A percentile compares a stretch with the other conserved stretches of the same genome.
phyloP scores from a whole-genome alignment of 2,329 filamentous ascomycete genomes.

The Endocalyx cinctus region DNA sequence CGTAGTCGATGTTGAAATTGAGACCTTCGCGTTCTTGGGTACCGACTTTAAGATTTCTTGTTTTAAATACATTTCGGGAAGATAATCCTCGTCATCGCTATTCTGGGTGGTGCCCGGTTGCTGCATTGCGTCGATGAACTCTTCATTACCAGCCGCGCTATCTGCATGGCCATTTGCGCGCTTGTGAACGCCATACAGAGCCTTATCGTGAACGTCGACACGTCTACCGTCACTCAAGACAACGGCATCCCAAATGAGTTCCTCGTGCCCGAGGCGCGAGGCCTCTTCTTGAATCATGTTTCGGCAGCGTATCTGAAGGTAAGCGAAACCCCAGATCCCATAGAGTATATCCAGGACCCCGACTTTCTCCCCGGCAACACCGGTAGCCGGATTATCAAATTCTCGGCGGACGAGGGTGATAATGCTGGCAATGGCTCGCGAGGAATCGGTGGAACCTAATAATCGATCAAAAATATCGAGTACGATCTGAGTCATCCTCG shows the following conservation, averaged over 20 bases:
- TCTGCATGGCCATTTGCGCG: constrained; percentile 19
- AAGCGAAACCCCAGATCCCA: constrained; percentile 56
- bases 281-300: constrained; percentile 47
- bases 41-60: constrained; percentile 52
- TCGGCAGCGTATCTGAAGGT: constrained; percentile 54
- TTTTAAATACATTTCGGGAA: constrained; percentile 43
- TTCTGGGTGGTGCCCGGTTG: constrained; percentile 21
- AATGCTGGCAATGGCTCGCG: constrained; percentile 62
- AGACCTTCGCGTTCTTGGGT: constrained; percentile 52
- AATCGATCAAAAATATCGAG: constrained; percentile 59
- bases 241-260: constrained; percentile 63
- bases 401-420: constrained; percentile 60
- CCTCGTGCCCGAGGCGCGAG: constrained; percentile 43
- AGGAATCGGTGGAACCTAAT: constrained; percentile 65
- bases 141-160: constrained; percentile 15
- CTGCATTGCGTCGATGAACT: constrained; percentile 32
- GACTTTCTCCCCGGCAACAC: constrained; percentile 53
- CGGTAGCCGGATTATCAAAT: constrained; percentile 59
- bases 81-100: constrained; percentile 35
- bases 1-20: constrained; percentile 54
- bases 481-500: constrained; percentile 53
- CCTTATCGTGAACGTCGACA: constrained; percentile 47
- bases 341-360: constrained; percentile 57
- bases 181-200: constrained; percentile 26
- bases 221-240: constrained; percentile 55